phyloP scores from a whole-genome alignment of 257 asterid species.

The Catharanthus roseus region DNA sequence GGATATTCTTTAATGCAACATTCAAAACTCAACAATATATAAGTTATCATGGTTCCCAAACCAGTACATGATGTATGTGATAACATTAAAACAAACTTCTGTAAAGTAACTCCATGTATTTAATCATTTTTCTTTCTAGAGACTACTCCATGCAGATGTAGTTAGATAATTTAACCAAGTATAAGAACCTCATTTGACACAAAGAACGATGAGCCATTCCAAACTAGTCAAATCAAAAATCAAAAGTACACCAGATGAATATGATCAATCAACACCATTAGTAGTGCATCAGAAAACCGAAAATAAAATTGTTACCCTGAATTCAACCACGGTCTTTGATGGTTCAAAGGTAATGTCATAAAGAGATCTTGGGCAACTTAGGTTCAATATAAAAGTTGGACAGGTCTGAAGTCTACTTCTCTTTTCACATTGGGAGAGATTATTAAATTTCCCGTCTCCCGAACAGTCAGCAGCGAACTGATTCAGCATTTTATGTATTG shows the following conservation, averaged over 20 bases:
- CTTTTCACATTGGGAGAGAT: conserved; percentile 33
- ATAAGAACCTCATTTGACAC: neutral
- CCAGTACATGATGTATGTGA: neutral
- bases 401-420: conserved; percentile 44
- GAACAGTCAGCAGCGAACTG: conserved; percentile 53
- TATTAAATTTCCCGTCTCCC: conserved; percentile 31
- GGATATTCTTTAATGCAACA: too few species aligned
- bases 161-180: neutral
- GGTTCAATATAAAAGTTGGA: conserved; percentile 66
- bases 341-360: conserved; percentile 71
- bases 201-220: conserved; percentile 2
- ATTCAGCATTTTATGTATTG: conserved; percentile 78
- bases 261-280: neutral
- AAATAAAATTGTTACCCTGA: conserved; percentile 45
- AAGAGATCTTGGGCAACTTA: conserved; percentile 70
- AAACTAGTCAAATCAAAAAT: neutral
- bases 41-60: neutral
- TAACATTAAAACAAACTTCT: neutral
- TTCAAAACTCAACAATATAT: neutral
- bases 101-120: neutral
- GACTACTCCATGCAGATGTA: neutral
- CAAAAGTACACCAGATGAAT: neutral
- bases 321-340: conserved; percentile 66
- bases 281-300: conserved; percentile 3
- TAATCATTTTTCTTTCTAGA: neutral